These are phyloP conservation scores for Isabelozyma gotoi DNA, from an alignment of 805 yeast species.

Conservation along the genomic window DNA sequence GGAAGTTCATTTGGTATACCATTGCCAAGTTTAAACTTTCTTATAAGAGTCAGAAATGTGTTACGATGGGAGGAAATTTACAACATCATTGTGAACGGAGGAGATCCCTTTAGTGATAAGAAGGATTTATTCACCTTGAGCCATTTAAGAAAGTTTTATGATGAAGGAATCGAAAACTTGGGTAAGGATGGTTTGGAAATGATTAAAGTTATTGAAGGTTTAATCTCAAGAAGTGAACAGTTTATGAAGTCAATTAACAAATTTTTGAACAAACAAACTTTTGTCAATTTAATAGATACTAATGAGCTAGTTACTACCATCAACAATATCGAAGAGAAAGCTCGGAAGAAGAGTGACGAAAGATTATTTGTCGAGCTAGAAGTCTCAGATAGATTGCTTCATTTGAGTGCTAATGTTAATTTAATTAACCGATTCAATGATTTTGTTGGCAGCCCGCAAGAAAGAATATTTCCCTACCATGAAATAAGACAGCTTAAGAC, in stretches of 20 bases:
- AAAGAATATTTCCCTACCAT: constrained; percentile 11
- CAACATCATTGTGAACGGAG: constrained; percentile 35
- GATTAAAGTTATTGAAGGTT: constrained; percentile 18
- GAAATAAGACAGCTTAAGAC: constrained; percentile 23
- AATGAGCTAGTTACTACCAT: constrained; percentile 22
- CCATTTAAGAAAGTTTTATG: constrained; percentile 26
- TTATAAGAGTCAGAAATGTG: constrained; percentile 35
- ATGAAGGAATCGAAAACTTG: constrained; percentile 26
- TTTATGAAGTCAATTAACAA: constrained; percentile 13
- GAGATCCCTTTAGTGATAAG: constrained; percentile 38
- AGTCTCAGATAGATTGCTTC: constrained; percentile 17
- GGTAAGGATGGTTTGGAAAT: constrained; percentile 35
- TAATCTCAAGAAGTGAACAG: constrained; percentile 23
- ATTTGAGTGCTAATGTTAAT: constrained; percentile 14
- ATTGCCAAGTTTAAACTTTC: constrained; percentile 44
- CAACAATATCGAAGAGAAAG: constrained; percentile 23
- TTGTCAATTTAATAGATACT: constrained; percentile 16
- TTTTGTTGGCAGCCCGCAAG: constrained; percentile 1
- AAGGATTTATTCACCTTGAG: constrained; percentile 32
- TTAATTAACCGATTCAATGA: constrained; percentile 14
- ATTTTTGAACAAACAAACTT: constrained; percentile 1
- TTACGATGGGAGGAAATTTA: constrained; percentile 32
- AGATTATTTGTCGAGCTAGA: constrained; percentile 25
- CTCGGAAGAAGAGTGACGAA: constrained; percentile 18
- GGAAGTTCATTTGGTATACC: constrained; percentile 63